Base-by-base conservation (phyloP, 2,329 filamentous ascomycete species). In the Nemania abortiva region DNA sequence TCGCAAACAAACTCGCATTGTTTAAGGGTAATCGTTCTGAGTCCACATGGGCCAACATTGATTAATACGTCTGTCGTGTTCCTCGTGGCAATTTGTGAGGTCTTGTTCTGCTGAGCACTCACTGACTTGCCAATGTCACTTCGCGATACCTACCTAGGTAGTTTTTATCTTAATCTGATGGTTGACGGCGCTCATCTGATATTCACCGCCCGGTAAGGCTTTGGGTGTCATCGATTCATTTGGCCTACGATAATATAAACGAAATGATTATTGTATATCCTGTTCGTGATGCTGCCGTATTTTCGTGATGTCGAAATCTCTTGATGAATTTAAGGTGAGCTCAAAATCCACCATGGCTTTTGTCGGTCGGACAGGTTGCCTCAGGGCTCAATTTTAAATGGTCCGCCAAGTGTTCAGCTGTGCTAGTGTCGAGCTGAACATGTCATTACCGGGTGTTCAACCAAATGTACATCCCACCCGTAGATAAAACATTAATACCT, bases 351-450 rank as follows among this genome's bases (percentile, higher is more conserved):
- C 59, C 49, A 45, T 37, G 34, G 52, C 15, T 24, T 24, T 20
- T 3, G 31, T n/a, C 24, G n/a, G 13, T 27, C 20, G 42, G 56
- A 42, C 27, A 2, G 42, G 45, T 39, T 47, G 24, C 39, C 55
- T 58, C 37, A 24, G 13, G 24, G 39, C 15, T 47, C 15, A 11
- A 45, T 39, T 56, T 56, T 37, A 24, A 10, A 22, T 56, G 20
- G 45, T 24, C 18, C 9, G n/a, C n/a, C n/a, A 20, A 47, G 34
- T 15, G 9, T 47, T 45, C 55, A 39, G 54, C 39, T 47, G 52
- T 49, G 39, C 55, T 57, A 57, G 57, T 27, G 20, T 31, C 53
- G 47, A 63, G 65, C 65, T 67, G 65, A 67, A 63, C 37, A 34
- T 31, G 27, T 6, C 37, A 45, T 67, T 53, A 5, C 27, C 18